Percentiles rank a stretch among this genome's conserved stretches.
Conservation (phyloP, 75 land plant species). For the Cupressus sempervirens region DNA sequence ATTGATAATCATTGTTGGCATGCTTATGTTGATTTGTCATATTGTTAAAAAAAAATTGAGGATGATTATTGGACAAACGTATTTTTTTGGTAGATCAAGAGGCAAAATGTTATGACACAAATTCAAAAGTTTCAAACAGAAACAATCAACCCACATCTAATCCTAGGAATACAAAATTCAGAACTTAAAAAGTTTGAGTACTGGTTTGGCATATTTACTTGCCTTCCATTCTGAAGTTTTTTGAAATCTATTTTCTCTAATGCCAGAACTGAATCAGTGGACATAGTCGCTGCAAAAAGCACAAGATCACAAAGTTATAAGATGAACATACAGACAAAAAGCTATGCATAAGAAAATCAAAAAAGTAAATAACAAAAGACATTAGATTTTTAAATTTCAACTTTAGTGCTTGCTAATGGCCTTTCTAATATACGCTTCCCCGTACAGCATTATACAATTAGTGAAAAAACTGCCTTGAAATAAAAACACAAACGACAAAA, state of each 20-base stretch:
- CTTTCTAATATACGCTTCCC: not conserved
- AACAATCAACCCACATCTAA: not conserved
- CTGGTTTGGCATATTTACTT: not conserved
- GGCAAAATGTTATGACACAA: not conserved
- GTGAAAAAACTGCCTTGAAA: not conserved
- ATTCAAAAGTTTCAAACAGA: not conserved
- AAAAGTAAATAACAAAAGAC: not conserved
- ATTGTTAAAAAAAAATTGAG: no score
- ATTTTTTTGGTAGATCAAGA: no score
- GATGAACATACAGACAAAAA: not conserved
- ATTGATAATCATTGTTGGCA: no score
- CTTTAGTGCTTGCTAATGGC: not conserved
- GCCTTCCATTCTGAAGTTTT: conserved; percentile 99
- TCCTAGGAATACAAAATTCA: not conserved
- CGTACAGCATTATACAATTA: not conserved
- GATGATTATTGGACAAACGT: no score
- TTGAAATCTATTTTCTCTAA: conserved; percentile 61
- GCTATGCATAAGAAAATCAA: not conserved
- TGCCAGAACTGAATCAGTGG: conserved; percentile 22
- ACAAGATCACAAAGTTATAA: not conserved
- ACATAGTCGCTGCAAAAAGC: conserved; percentile 39
- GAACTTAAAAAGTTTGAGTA: not conserved
- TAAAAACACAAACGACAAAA: not conserved
- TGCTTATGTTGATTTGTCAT: no score
- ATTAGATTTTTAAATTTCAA: not conserved